A percentile compares a stretch with the other conserved stretches of the same genome.
phyloP scores from a whole-genome alignment of 1,284 basidiomycete species.

The Entoloma clypeatum region DNA sequence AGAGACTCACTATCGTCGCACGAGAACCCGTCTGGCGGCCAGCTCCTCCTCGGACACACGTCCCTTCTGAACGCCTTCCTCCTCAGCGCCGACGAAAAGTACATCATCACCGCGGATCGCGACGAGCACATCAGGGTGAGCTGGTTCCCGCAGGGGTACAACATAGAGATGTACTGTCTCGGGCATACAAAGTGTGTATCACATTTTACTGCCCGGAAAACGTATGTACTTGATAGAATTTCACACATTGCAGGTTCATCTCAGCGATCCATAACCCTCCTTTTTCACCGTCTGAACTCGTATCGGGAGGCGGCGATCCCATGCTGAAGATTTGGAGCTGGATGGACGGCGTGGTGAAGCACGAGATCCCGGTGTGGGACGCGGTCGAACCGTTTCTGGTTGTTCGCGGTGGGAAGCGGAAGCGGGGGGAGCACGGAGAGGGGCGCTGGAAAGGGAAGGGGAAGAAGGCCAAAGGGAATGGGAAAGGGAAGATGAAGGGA shows the following conservation, averaged over 20 bases:
- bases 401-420: slow-evolving; percentile 43
- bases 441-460: slow-evolving; percentile 26
- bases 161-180: slow-evolving; percentile 81
- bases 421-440: slow-evolving; percentile 35
- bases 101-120: slow-evolving; percentile 83
- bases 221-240: slow-evolving; percentile 1
- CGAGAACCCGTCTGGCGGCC: slow-evolving; percentile 70
- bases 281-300: slow-evolving; percentile 46
- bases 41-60: slow-evolving; percentile 80
- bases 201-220: neutral
- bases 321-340: slow-evolving; percentile 80
- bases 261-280: slow-evolving; percentile 72
- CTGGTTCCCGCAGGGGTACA: slow-evolving; percentile 80
- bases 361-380: slow-evolving; percentile 53
- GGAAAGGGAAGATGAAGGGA: slow-evolving; percentile 23
- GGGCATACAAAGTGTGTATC: slow-evolving; percentile 73
- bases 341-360: slow-evolving; percentile 53
- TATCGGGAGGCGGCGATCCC: slow-evolving; percentile 88
- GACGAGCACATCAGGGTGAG: slow-evolving; percentile 94
- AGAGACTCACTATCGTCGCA: slow-evolving; percentile 52
- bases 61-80: slow-evolving; percentile 76
- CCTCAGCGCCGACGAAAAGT: slow-evolving; percentile 63
- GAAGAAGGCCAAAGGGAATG: slow-evolving; percentile 15
- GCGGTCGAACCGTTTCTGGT: slow-evolving; percentile 60
- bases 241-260: slow-evolving; percentile 57